These are phyloP conservation scores for Carex parvula DNA, from an alignment of 176 grass and related monocot species.

Conservation along the genomic window DNA sequence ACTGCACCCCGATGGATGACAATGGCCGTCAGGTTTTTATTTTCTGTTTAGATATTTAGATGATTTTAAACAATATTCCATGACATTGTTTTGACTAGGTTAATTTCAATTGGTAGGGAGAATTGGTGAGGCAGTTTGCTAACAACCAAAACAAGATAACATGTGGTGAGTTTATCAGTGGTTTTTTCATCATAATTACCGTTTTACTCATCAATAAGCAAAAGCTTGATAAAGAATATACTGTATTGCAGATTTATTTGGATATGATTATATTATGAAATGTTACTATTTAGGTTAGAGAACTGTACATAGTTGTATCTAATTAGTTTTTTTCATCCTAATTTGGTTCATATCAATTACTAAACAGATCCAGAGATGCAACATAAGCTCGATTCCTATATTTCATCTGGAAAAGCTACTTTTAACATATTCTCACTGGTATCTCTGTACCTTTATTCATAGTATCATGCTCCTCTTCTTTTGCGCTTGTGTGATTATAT, in stretches of 20 bases:
- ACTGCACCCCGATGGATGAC: slow-evolving; percentile 98
- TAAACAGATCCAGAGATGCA: slow-evolving; percentile 76
- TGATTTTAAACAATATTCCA: slow-evolving; percentile 2
- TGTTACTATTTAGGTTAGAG: background rate
- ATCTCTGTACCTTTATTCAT: slow-evolving; percentile 15
- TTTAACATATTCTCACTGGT: slow-evolving; percentile 62
- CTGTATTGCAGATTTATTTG: slow-evolving; percentile 2
- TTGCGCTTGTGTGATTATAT: background rate
- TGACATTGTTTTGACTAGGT: slow-evolving; percentile 3
- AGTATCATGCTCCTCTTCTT: background rate
- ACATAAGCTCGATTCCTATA: slow-evolving; percentile 44
- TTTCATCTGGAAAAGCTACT: slow-evolving; percentile 44
- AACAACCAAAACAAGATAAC: slow-evolving; percentile 67
- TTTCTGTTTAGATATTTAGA: background rate
- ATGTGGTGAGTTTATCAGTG: slow-evolving; percentile 56
- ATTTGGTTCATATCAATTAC: slow-evolving; percentile 30
- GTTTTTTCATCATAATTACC: slow-evolving; percentile 5
- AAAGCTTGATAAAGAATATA: background rate
- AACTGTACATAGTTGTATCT: background rate
- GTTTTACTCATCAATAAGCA: background rate
- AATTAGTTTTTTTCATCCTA: slow-evolving; percentile 9
- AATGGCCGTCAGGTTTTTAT: slow-evolving; percentile 66
- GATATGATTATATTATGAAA: background rate
- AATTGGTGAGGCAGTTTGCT: slow-evolving; percentile 78
- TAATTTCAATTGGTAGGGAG: slow-evolving; percentile 50